Conservation (phyloP, 495 filamentous ascomycete species). For the Podospora tetraspora region DNA sequence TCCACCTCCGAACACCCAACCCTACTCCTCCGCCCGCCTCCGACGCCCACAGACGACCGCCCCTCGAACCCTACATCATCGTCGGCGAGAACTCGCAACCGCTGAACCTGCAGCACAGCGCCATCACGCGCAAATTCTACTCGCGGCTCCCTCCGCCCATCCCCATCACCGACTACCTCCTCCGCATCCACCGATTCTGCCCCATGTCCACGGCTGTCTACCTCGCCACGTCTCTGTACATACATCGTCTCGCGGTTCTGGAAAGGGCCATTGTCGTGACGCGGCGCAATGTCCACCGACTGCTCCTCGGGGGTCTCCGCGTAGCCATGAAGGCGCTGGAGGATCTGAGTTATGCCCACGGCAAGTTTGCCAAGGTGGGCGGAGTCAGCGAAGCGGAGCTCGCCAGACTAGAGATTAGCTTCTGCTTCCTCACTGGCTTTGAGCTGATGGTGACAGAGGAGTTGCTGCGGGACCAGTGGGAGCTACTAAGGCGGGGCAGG, state of each 20-base stretch:
- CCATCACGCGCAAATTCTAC: slow-evolving; percentile 86
- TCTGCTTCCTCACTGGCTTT: slow-evolving; percentile 80
- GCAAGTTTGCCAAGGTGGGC: slow-evolving; percentile 79
- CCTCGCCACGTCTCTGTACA: slow-evolving; percentile 87
- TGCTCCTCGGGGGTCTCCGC: slow-evolving; percentile 75
- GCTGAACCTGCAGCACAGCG: slow-evolving; percentile 63
- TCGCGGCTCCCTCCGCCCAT: slow-evolving; percentile 80
- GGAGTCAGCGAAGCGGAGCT: slow-evolving; percentile 79
- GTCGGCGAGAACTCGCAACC: slow-evolving; percentile 59
- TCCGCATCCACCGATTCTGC: slow-evolving; percentile 82
- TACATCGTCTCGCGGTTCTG: slow-evolving; percentile 68
- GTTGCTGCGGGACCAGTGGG: slow-evolving; percentile 53
- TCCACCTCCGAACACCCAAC: slow-evolving; percentile 34
- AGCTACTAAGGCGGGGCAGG: slow-evolving; percentile 37
- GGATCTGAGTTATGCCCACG: slow-evolving; percentile 80
- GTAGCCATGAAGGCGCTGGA: slow-evolving; percentile 92
- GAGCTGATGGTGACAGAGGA: slow-evolving; percentile 67
- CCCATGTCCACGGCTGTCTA: slow-evolving; percentile 96
- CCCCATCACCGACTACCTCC: slow-evolving; percentile 74
- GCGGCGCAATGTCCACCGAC: slow-evolving; percentile 75
- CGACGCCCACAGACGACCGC: slow-evolving; percentile 14
- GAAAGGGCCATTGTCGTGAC: slow-evolving; percentile 73
- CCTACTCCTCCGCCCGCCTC: slow-evolving; percentile 18
- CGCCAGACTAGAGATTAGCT: slow-evolving; percentile 79
- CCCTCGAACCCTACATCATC: slow-evolving; percentile 46